Conservation (phyloP, 2,329 filamentous ascomycete species). For the Capronia coronata region DNA sequence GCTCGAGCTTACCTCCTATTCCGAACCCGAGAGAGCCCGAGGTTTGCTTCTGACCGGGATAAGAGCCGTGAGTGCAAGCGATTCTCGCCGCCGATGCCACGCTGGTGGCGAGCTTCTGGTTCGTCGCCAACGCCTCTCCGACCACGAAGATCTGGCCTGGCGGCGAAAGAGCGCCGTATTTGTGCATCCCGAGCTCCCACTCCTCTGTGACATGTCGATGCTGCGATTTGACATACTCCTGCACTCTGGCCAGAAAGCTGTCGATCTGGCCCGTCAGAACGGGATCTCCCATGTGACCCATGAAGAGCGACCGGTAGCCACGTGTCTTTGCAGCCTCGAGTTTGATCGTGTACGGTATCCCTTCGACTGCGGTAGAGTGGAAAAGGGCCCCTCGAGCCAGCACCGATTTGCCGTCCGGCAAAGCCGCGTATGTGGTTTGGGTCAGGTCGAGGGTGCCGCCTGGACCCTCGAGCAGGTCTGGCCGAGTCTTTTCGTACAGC, state of each 20-base stretch:
- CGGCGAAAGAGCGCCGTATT: conserved; percentile 44
- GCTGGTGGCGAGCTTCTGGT: conserved; percentile 42
- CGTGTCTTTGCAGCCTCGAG: conserved; percentile 42
- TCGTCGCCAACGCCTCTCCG: conserved; percentile 36
- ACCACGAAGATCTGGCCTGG: conserved; percentile 32
- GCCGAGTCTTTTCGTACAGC: conserved; percentile 50
- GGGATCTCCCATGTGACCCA: conserved; percentile 45
- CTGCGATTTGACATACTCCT: conserved; percentile 16
- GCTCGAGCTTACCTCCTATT: too few species aligned
- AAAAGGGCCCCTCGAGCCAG: conserved; percentile 40
- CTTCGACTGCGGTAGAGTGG: conserved; percentile 29
- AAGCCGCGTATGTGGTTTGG: conserved; percentile 40
- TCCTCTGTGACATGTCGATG: conserved; percentile 33
- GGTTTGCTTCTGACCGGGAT: conserved; percentile 48
- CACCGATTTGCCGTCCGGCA: conserved; percentile 32
- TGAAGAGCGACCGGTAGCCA: conserved; percentile 43
- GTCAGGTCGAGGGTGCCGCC: conserved; percentile 45
- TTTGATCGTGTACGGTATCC: conserved; percentile 42
- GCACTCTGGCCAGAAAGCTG: conserved; percentile 29
- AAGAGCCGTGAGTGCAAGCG: conserved; percentile 43
- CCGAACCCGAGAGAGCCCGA: conserved; percentile 47
- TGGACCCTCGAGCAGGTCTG: conserved; percentile 47
- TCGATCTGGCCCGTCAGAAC: conserved; percentile 42
- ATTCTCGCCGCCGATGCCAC: conserved; percentile 40
- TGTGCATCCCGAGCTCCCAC: conserved; percentile 36